A percentile compares a stretch with the other conserved stretches of the same genome.
Conservation (phyloP, 2,329 filamentous ascomycete genomes). For the Talaromyces sp. region DNA sequence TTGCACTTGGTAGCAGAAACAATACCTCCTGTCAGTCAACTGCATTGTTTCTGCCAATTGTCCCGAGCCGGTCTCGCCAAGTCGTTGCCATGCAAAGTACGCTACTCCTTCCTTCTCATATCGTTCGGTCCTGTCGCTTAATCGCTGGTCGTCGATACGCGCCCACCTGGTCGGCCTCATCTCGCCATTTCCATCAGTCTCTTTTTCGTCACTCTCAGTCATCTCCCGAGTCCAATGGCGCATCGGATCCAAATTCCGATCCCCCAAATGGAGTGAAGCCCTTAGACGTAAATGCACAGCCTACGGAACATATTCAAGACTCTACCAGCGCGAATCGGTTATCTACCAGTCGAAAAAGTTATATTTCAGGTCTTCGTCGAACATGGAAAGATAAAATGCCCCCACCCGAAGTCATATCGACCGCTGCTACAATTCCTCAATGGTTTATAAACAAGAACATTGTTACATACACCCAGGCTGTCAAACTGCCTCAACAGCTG, state of each 20-base stretch:
- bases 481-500: background rate
- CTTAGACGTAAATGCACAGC: constrained; percentile 9
- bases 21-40: constrained; percentile 16
- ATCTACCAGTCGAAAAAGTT: constrained; percentile 28
- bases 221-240: constrained; percentile 30
- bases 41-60: constrained; percentile 25
- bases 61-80: constrained; percentile 29
- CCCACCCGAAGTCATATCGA: constrained; percentile 22
- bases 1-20: constrained; percentile 22
- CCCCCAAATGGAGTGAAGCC: constrained; percentile 22
- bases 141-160: constrained; percentile 38
- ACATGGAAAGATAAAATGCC: constrained; percentile 36
- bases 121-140: constrained; percentile 37
- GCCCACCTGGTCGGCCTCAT: constrained; percentile 23
- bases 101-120: constrained; percentile 30
- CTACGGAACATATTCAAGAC: constrained; percentile 8
- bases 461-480: constrained; percentile 22
- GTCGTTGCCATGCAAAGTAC: constrained; percentile 38
- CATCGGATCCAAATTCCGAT: constrained; percentile 23
- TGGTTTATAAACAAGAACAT: constrained; percentile 41
- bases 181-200: constrained; percentile 36
- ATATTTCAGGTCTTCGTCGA: constrained; percentile 40
- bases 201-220: constrained; percentile 27
- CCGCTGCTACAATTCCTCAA: constrained; percentile 30
- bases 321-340: constrained; percentile 17